Conservation (phyloP, 176 grass and related monocot species). For the Luzula sylvatica region DNA sequence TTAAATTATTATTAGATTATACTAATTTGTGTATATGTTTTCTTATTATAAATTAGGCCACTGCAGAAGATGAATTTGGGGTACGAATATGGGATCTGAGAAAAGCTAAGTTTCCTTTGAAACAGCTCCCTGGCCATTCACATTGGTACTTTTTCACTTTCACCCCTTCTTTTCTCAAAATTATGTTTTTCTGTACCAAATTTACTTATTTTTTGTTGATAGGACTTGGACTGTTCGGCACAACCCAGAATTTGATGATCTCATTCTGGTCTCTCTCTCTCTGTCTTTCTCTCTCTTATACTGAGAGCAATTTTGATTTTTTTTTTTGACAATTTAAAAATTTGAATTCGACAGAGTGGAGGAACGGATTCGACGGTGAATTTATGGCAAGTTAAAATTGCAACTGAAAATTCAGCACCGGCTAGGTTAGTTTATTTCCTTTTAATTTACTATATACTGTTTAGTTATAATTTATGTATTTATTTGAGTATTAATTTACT, state of each 20-base stretch:
- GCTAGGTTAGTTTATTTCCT: slow-evolving; percentile 72
- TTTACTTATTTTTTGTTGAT: slow-evolving; percentile 22
- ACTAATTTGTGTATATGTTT: slow-evolving; percentile 6
- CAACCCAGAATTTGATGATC: slow-evolving; percentile 70
- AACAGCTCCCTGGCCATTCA: slow-evolving; percentile 76
- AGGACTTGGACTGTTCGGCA: slow-evolving; percentile 90
- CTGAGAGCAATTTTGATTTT: neutral
- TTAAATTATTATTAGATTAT: neutral
- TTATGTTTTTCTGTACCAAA: slow-evolving; percentile 2
- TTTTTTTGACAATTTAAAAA: slow-evolving; percentile 15
- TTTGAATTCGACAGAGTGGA: slow-evolving; percentile 58
- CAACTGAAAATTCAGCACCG: slow-evolving; percentile 37
- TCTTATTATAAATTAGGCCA: slow-evolving; percentile 45
- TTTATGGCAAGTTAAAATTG: slow-evolving; percentile 70
- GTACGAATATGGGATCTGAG: slow-evolving; percentile 92
- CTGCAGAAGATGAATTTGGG: slow-evolving; percentile 94
- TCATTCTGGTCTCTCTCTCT: slow-evolving; percentile 62
- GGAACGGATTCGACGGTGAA: slow-evolving; percentile 98
- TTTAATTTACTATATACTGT: slow-evolving; percentile 14
- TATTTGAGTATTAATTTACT: slow-evolving; percentile 16
- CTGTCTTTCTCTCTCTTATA: neutral
- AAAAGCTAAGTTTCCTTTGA: slow-evolving; percentile 72
- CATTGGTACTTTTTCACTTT: slow-evolving; percentile 62
- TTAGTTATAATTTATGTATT: slow-evolving; percentile 19
- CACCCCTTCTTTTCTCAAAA: slow-evolving; percentile 12